phyloP scores from a whole-genome alignment of 78 protist genomes.

The Protostelium mycophagum region DNA sequence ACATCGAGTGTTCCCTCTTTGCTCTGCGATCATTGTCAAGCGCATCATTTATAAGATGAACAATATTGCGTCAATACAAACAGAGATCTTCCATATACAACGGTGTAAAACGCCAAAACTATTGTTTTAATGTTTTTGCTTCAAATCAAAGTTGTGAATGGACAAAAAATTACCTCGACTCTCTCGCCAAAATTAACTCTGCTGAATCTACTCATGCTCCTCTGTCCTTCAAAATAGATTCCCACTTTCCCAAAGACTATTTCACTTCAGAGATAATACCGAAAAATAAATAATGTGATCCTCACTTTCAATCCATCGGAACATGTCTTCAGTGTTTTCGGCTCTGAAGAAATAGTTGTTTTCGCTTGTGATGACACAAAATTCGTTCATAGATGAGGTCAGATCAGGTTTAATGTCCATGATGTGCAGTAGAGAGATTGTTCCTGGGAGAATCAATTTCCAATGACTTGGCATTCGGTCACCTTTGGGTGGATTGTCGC shows the following conservation, averaged over 20 bases:
- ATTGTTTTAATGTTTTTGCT: too few relatives aligned
- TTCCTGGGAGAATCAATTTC: neutral
- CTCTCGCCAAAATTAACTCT: neutral
- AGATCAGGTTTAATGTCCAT: neutral
- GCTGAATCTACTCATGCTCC: neutral
- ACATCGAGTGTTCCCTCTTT: neutral
- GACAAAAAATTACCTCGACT: neutral
- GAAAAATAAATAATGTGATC: neutral
- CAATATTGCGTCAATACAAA: neutral
- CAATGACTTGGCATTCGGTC: neutral
- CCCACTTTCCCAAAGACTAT: neutral
- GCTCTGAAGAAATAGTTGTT: neutral
- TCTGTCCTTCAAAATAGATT: neutral
- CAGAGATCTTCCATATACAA: too few relatives aligned
- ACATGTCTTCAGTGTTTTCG: neutral
- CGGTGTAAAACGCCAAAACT: too few relatives aligned
- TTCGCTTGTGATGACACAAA: neutral
- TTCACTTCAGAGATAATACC: neutral
- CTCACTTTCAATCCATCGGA: neutral
- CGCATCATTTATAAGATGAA: neutral
- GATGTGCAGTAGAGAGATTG: neutral
- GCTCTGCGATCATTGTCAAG: neutral
- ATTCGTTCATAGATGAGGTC: neutral
- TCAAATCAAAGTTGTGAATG: too few relatives aligned
- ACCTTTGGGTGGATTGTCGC: neutral